phyloP scores from a whole-genome alignment of 2,329 filamentous ascomycete genomes.

The Epichloe gansuensis region DNA sequence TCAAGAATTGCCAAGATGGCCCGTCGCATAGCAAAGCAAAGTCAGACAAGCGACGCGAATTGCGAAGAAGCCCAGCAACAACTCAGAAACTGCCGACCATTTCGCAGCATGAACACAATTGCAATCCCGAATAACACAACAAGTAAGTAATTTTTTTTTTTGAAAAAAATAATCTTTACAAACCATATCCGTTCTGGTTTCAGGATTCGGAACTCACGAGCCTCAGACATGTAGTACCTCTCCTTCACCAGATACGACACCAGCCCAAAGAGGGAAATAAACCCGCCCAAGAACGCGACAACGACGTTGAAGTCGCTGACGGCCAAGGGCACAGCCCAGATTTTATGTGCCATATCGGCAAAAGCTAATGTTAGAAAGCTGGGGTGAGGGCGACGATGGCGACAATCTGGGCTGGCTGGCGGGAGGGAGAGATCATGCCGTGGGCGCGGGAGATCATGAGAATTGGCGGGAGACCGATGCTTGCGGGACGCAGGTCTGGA shows the following conservation, averaged over 20 bases:
- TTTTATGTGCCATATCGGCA: constrained; percentile 11
- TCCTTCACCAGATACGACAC: constrained; percentile 87
- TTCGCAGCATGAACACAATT: no score
- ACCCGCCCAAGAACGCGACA: constrained; percentile 68
- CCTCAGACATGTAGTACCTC: constrained; percentile 81
- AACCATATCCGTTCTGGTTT: not conserved
- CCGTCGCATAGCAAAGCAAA: no score
- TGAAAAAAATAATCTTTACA: no score
- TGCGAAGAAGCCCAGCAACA: no score
- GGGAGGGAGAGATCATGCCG: constrained; percentile 6
- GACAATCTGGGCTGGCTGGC: constrained; percentile 1
- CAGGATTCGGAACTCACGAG: constrained; percentile 44
- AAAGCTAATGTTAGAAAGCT: constrained; percentile 11
- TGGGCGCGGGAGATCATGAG: not conserved
- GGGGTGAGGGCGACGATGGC: not conserved
- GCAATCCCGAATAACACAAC: no score
- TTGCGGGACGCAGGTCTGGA: not conserved
- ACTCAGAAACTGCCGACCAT: no score
- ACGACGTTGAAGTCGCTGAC: constrained; percentile 75
- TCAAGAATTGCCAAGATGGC: no score
- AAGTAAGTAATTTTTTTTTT: no score
- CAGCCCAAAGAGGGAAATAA: constrained; percentile 79
- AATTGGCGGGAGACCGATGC: not conserved
- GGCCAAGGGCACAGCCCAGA: constrained; percentile 33
- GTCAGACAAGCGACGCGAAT: no score